Percentiles rank a stretch among this genome's conserved stretches.
Evolutionary conservation across 129 eudicot species (phyloP).

Genomic region (Flaveria trinervia): DNA sequence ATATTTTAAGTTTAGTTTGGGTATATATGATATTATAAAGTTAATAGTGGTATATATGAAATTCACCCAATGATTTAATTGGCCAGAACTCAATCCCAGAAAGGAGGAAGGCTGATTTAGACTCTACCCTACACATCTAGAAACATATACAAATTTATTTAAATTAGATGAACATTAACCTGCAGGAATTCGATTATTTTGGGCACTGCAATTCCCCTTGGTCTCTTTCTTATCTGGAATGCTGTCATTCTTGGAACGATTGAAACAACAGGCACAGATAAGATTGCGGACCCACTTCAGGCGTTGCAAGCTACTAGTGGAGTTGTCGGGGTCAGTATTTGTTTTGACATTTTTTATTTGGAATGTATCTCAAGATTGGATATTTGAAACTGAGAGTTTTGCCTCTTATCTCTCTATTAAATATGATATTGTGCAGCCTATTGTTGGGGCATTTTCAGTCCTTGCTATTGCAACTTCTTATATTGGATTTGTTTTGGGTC

Average conservation of each 20-base stretch:
- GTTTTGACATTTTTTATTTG: constrained; percentile 9
- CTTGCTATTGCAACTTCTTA: constrained; percentile 94
- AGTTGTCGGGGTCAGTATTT: constrained; percentile 75
- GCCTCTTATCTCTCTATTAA: background rate
- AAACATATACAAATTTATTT: background rate
- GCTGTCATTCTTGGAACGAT: constrained; percentile 92
- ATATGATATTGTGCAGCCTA: constrained; percentile 61
- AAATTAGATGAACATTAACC: constrained; percentile 4
- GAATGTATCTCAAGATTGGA: constrained; percentile 8
- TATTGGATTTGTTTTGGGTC: constrained; percentile 95
- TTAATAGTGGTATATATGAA: no score
- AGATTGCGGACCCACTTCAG: constrained; percentile 66
- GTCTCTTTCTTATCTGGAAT: constrained; percentile 85
- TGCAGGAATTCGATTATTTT: constrained; percentile 84
- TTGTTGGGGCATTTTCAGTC: constrained; percentile 78
- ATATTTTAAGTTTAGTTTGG: no score
- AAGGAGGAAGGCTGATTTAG: no score
- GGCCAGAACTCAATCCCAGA: no score
- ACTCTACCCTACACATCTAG: background rate
- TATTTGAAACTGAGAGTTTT: constrained; percentile 9
- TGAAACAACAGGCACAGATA: constrained; percentile 47
- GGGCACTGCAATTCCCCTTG: constrained; percentile 91
- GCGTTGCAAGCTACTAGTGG: constrained; percentile 75
- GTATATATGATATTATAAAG: no score
- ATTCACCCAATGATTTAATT: no score